phyloP scores from a whole-genome alignment of 2,329 filamentous ascomycete species.

The Fusarium sp. region DNA sequence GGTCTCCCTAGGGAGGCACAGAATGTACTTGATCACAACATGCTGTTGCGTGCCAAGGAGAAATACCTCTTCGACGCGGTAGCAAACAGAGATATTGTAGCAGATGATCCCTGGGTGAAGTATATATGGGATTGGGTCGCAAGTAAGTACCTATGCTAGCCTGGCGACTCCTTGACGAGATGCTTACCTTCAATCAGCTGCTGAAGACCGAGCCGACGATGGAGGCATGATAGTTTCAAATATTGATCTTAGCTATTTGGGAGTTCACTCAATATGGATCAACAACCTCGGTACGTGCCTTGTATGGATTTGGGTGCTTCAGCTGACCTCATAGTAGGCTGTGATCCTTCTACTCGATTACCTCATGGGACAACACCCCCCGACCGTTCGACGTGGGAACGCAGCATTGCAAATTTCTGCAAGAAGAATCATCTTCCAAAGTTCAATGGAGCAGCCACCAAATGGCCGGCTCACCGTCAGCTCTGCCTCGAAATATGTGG shows the following conservation, averaged over 20 bases:
- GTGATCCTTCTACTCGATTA: slow-evolving; percentile 63
- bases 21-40: slow-evolving; percentile 67
- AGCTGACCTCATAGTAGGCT: slow-evolving; percentile 56
- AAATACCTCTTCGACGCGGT: slow-evolving; percentile 74
- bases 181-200: slow-evolving; percentile 59
- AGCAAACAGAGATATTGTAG: slow-evolving; percentile 75
- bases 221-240: slow-evolving; percentile 78
- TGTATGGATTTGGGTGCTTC: neutral
- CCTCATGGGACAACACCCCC: slow-evolving; percentile 60
- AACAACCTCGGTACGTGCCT: slow-evolving; percentile 71
- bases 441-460: slow-evolving; percentile 74
- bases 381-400: slow-evolving; percentile 69
- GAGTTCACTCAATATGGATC: slow-evolving; percentile 79
- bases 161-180: neutral
- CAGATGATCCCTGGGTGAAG: slow-evolving; percentile 80
- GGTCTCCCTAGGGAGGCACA: slow-evolving; percentile 66
- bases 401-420: slow-evolving; percentile 73
- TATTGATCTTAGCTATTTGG: slow-evolving; percentile 81
- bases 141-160: slow-evolving; percentile 60
- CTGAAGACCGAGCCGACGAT: slow-evolving; percentile 73
- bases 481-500: slow-evolving; percentile 81
- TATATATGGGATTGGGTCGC: slow-evolving; percentile 84
- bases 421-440: slow-evolving; percentile 71
- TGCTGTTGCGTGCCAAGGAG: slow-evolving; percentile 71
- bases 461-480: slow-evolving; percentile 77